Percentiles rank a stretch among this genome's conserved stretches.
Conservation (phyloP, 805 yeast species). For the Metschnikowia noctiluminum region DNA sequence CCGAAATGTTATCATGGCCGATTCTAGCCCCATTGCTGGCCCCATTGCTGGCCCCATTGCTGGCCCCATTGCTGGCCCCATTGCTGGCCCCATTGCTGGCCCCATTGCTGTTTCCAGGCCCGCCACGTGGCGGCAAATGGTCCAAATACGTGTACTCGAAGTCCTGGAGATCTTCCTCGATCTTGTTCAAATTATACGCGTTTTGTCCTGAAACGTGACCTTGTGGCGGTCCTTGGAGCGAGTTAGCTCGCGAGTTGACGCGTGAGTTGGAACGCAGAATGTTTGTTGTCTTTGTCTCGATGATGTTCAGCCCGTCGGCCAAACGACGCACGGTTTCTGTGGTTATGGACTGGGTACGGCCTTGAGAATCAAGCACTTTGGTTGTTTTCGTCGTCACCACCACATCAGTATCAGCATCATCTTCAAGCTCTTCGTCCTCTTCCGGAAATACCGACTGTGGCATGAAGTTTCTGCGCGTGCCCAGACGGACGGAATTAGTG, state of each 20-base stretch:
- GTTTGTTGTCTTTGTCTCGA: conserved; percentile 42
- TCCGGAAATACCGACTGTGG: conserved; percentile 10
- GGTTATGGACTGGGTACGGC: conserved; percentile 54
- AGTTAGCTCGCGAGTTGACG: conserved; percentile 24
- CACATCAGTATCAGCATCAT: conserved; percentile 20
- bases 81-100: neutral
- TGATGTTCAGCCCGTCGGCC: conserved; percentile 42
- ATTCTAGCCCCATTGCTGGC: neutral
- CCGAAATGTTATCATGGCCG: neutral
- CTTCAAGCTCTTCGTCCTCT: conserved; percentile 18
- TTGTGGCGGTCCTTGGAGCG: conserved; percentile 16
- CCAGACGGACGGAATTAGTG: conserved; percentile 8
- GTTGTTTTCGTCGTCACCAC: conserved; percentile 46
- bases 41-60: neutral
- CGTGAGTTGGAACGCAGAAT: conserved; percentile 35
- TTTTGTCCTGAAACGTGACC: conserved; percentile 10
- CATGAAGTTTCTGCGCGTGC: conserved; percentile 1
- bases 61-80: no score
- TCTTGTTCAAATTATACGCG: conserved; percentile 30
- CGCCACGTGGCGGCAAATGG: conserved; percentile 10
- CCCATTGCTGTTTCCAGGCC: conserved; percentile 2
- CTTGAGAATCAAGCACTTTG: conserved; percentile 46
- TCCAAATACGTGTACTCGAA: conserved; percentile 42
- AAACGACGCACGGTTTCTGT: conserved; percentile 48
- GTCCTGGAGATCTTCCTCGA: conserved; percentile 42